Evolutionary conservation across 169 alveolate species (phyloP).

Genomic region (Eimeria necatrix): DNA sequence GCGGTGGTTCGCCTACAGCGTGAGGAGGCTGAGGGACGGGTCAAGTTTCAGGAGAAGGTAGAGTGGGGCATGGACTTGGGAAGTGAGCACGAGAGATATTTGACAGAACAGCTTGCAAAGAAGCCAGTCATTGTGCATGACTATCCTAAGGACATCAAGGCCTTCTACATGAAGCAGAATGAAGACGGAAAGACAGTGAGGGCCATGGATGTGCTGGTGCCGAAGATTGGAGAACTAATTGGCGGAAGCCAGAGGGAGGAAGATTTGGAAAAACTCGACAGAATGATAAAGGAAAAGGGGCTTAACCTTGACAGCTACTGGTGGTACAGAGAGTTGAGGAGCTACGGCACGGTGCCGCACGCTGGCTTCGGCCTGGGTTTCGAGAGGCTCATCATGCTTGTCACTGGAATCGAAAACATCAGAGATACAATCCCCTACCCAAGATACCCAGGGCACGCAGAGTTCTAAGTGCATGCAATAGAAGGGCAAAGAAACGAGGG

Average conservation of each 20-base stretch:
- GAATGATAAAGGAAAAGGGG: slow-evolving; percentile 92
- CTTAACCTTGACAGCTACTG: slow-evolving; percentile 91
- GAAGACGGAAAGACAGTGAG: slow-evolving; percentile 96
- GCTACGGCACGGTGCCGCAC: slow-evolving; percentile 86
- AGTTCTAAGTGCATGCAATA: slow-evolving; percentile 55
- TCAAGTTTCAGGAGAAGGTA: slow-evolving; percentile 77
- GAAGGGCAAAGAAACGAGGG: too few species aligned
- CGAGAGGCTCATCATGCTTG: slow-evolving; percentile 98
- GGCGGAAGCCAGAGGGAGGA: slow-evolving; percentile 99
- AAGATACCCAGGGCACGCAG: slow-evolving; percentile 89
- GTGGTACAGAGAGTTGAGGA: slow-evolving; percentile 94
- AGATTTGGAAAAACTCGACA: slow-evolving; percentile 93
- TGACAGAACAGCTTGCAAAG: slow-evolving; percentile 97
- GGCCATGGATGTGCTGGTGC: slow-evolving; percentile 97
- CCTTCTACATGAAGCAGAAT: slow-evolving; percentile 83
- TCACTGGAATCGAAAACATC: slow-evolving; percentile 99
- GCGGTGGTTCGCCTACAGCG: slow-evolving; percentile 88
- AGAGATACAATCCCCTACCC: slow-evolving; percentile 99
- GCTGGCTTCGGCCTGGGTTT: slow-evolving; percentile 99
- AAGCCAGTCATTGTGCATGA: slow-evolving; percentile 98
- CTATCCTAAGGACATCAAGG: slow-evolving; percentile 96
- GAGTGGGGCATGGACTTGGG: slow-evolving; percentile 99
- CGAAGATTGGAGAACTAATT: slow-evolving; percentile 97
- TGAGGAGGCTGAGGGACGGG: slow-evolving; percentile 81
- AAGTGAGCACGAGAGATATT: slow-evolving; percentile 97